Conservation (phyloP, 2,329 filamentous ascomycete species). For the Stachybotrys chartarum region DNA sequence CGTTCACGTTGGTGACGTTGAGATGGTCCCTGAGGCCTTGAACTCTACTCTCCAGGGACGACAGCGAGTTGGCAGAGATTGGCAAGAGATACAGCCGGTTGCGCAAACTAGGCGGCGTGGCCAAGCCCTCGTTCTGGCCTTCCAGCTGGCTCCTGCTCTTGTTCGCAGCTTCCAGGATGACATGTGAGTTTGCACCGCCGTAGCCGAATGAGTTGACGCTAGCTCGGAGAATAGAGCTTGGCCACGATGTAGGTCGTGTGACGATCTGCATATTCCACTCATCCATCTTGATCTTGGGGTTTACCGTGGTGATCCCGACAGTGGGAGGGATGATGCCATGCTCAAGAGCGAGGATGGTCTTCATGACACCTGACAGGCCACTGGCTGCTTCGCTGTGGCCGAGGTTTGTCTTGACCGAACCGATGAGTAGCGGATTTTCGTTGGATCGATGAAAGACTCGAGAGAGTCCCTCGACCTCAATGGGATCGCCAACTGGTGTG, state of each 20-base stretch:
- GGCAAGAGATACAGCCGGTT: too few relatives aligned
- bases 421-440: constrained; percentile 29
- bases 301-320: constrained; percentile 11
- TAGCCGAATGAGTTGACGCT: constrained; percentile 1
- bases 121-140: too few relatives aligned
- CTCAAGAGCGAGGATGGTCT: constrained; percentile 16
- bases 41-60: too few relatives aligned
- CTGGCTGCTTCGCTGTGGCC: constrained; percentile 20
- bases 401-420: constrained; percentile 25
- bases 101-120: too few relatives aligned
- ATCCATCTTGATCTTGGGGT: not conserved
- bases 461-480: constrained; percentile 20
- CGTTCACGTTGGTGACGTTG: too few relatives aligned
- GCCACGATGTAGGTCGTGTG: not conserved
- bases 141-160: too few relatives aligned
- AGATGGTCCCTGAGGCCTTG: too few relatives aligned
- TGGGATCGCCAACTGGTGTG: constrained; percentile 18
- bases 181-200: not conserved
- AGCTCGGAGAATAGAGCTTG: not conserved
- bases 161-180: too few relatives aligned
- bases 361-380: constrained; percentile 18
- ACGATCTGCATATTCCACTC: not conserved
- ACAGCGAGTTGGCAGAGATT: too few relatives aligned
- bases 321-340: constrained; percentile 17
- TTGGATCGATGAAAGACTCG: constrained; percentile 14